Percentiles rank a stretch among this genome's conserved stretches.
phyloP scores from a whole-genome alignment of 192 early-diverging fungal genomes.

The Coemansia sp. region DNA sequence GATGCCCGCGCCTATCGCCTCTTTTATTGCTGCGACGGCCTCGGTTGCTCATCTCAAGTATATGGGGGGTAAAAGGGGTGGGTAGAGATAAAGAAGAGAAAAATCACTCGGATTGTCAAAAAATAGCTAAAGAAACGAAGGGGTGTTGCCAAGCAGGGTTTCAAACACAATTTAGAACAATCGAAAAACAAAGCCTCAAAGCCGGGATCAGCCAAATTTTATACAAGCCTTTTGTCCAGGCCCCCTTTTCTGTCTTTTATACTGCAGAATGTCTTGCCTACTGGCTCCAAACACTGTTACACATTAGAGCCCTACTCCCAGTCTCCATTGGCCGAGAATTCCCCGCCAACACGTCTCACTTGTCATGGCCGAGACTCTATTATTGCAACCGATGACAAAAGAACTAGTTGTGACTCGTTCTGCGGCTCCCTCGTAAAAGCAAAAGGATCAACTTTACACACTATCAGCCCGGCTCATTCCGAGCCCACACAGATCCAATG shows the following conservation, averaged over 20 bases:
- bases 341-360: neutral
- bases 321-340: constrained; percentile 5
- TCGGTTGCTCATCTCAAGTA: constrained; percentile 3
- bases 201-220: neutral
- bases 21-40: constrained; percentile 36
- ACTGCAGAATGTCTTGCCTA: neutral
- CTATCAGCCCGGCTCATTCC: neutral
- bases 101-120: neutral
- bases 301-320: constrained; percentile 6
- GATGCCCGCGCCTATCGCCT: constrained; percentile 16
- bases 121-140: neutral
- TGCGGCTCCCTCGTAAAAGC: no score
- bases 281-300: neutral
- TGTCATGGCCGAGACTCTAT: no score
- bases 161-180: constrained; percentile 5
- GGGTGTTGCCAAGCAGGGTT: neutral
- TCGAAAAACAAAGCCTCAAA: neutral
- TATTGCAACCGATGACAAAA: no score
- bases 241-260: constrained; percentile 3
- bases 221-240: neutral
- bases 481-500: neutral
- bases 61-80: constrained; percentile 6
- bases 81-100: constrained; percentile 2
- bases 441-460: no score
- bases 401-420: no score